Evolutionary conservation across 345 rosid genomes (phyloP).

Genomic region (Erysimum cheiranthoides): DNA sequence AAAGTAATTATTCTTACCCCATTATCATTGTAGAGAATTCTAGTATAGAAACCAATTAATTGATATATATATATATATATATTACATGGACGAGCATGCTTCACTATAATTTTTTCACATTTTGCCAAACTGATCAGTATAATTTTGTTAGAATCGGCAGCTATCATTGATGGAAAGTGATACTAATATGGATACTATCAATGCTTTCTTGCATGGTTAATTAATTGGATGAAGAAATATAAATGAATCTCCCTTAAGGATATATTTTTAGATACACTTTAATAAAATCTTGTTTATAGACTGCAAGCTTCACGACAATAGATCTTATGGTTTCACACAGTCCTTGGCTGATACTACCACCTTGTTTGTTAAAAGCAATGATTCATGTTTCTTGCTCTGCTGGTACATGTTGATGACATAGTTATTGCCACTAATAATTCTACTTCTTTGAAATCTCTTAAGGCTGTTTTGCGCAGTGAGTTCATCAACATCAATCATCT

Average conservation of each 20-base stretch:
- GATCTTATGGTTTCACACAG: not conserved
- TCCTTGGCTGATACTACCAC: slow-evolving; percentile 1
- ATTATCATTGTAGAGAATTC: not conserved
- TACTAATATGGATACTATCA: not conserved
- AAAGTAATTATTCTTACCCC: not conserved
- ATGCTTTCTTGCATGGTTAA: not conserved
- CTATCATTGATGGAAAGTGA: too few relatives aligned
- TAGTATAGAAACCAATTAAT: not conserved
- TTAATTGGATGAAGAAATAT: too few relatives aligned
- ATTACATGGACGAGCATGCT: too few relatives aligned
- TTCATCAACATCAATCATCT: not conserved
- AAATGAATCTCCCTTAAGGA: not conserved
- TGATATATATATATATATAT: not conserved
- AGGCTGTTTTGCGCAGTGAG: not conserved
- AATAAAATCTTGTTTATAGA: not conserved
- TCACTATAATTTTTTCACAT: not conserved
- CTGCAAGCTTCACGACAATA: not conserved
- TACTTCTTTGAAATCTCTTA: not conserved
- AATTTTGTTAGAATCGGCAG: not conserved
- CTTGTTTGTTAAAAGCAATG: not conserved
- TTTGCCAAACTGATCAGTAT: not conserved
- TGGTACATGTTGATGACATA: not conserved
- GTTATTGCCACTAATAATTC: not conserved
- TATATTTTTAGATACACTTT: not conserved
- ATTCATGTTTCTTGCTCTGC: not conserved